Base-by-base conservation (phyloP, 176 grass and related monocot genomes). In the Oryza glumipatula region DNA sequence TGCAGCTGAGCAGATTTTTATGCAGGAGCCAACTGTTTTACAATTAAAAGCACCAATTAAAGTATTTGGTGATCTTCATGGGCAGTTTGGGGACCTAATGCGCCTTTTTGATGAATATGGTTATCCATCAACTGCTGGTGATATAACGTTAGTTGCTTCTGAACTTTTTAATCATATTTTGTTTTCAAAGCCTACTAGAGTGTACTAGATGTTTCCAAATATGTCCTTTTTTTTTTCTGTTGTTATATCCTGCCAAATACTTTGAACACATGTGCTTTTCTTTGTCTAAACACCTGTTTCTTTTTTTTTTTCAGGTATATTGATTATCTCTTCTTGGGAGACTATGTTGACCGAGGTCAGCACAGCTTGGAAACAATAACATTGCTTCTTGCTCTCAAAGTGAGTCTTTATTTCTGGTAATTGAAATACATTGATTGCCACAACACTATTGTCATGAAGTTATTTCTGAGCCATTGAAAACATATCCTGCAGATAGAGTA, bases 291-390 rank as follows among this genome's bases (percentile, higher is more conserved):
- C 64, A 26, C 19, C 19, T 76, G 85, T 24, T 8, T 26, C 67
- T 88, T 38, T 15, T 51, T 71, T 87, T 87, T 70, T 85, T 79
- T n/a, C n/a, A 98, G 96, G 75, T 98, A 98, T 86, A 98, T 98
- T 85, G 96, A 98, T 83, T 98, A 98, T 92, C 92, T 98, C 36
- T 98, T 98, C 84, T 95, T 98, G 85, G 96, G 96, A 70, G 96
- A 98, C 83, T 98, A 98, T 92, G 96, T 98, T n/a, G 96, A 98
- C 81, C 85, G 96, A 81, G 93, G 96, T 65, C 96, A 98, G 76
- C 96, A 98, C 65, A 98, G 93, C 84, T 89, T 98, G 88, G 96
- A 98, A 90, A 98, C 96, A 61, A 95, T 98, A 79, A 90, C 93
- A 24, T 86, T 98, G 76, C 93, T 98, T 82, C 96, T 98, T 77